Base-by-base conservation (phyloP, 495 filamentous ascomycete species). In the Penicillium desertorum region DNA sequence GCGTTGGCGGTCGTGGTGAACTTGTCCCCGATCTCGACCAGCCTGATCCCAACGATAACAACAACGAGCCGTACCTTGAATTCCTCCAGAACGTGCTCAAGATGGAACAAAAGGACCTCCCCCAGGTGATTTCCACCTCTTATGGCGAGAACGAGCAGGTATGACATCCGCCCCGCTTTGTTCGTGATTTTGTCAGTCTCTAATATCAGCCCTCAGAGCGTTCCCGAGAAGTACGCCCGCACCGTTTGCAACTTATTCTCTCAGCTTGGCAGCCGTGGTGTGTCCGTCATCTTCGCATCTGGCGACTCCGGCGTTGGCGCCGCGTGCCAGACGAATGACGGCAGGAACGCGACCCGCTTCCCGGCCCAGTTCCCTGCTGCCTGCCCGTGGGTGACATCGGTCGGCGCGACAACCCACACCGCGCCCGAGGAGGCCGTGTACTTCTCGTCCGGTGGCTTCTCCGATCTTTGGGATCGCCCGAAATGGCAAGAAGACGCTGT, bases 71-170 rank as follows among this genome's bases (percentile, higher is more conserved):
- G 0, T 94, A 89, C 66, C 75, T 92, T 5, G 81, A 85, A 2
- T 90, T 86, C 60, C 80, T 91, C 32, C 79, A 85, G 23, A 84
- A 84, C 59, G 70, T 89, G 2, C 72, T 86, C 14, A 75, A 73
- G 45, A 56, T 76, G 47, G 64, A 70, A 19, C 69, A 81, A 49
- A 56, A 66, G 14, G 75, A 84, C 8, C 78, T 96, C 10, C 91
- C 90, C 1, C 83, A 88, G 57, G 83, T 88, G 12, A 82, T 96
- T 57, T 86, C 88, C 36, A 91, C 85, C 43, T 90, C 86, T 0
- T 96, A 94, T 67, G 89, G 88, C 41, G 90, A 93, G 61, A 83
- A 91, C 45, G 91, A 96, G 67, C 80, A 77, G 71, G 63, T 75
- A 65, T 30, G 48, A 27, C 25, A 17, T 12, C 7, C 30, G 4